Evolutionary conservation across 1,284 basidiomycete genomes (phyloP).

Genomic region (Apiotrichum akiyoshidainum): DNA sequence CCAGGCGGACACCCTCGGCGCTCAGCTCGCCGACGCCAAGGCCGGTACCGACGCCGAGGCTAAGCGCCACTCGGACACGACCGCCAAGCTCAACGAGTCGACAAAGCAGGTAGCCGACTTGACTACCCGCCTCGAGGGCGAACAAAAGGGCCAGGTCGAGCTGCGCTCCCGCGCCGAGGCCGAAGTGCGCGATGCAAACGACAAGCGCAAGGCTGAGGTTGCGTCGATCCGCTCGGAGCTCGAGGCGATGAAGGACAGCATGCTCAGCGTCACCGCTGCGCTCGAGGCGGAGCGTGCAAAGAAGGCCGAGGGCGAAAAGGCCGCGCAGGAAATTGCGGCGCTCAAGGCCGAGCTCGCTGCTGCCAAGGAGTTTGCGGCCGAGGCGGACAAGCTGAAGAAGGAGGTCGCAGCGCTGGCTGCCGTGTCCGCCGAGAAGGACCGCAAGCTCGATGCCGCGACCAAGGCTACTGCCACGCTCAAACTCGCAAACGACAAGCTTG

Average conservation of each 20-base stretch:
- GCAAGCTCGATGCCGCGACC: not conserved
- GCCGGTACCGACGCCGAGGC: constrained; percentile 4
- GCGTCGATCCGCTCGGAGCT: constrained; percentile 4
- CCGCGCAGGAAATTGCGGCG: too few relatives aligned
- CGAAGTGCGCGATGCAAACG: not conserved
- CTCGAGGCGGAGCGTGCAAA: constrained; percentile 4
- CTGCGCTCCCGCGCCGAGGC: not conserved
- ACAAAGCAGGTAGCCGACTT: constrained; percentile 13
- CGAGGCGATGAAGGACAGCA: constrained; percentile 4
- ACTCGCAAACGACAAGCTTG: constrained; percentile 10
- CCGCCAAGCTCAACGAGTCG: constrained; percentile 5
- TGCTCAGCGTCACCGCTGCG: not conserved
- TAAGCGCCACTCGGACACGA: not conserved
- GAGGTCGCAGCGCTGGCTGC: not conserved
- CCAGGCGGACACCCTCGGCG: constrained; percentile 8
- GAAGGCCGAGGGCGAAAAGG: too few relatives aligned
- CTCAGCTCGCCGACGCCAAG: constrained; percentile 11
- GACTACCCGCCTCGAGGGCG: constrained; percentile 9
- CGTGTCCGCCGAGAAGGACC: too few relatives aligned
- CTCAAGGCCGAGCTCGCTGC: too few relatives aligned
- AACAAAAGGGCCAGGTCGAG: constrained; percentile 1
- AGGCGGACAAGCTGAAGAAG: not conserved
- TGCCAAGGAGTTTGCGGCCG: not conserved
- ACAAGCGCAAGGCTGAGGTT: constrained; percentile 12
- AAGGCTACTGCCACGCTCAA: not conserved